Evolutionary conservation across 176 grass and related monocot species (phyloP).

Genomic region (Lolium rigidum): DNA sequence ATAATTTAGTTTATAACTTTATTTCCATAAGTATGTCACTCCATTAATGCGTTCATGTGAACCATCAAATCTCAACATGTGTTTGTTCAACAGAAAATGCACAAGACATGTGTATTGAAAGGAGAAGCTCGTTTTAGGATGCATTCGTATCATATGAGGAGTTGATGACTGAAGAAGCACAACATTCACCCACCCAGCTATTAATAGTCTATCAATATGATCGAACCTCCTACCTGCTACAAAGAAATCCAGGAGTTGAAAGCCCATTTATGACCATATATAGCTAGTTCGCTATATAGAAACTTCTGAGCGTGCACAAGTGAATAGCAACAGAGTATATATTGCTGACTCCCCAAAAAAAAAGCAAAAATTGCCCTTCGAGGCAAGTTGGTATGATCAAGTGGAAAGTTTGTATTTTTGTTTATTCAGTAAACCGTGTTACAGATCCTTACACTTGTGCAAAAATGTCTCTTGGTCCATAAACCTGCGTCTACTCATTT

Average conservation of each 20-base stretch:
- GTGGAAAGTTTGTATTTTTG: not conserved
- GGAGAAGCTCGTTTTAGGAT: not conserved
- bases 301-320: not conserved
- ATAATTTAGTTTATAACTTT: not conserved
- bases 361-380: not conserved
- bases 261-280: constrained; percentile 12
- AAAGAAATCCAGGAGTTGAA: not conserved
- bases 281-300: not conserved
- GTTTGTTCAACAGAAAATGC: constrained; percentile 24
- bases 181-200: constrained; percentile 14
- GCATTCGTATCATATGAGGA: not conserved
- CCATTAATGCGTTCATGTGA: constrained; percentile 8
- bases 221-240: not conserved
- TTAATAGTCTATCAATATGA: constrained; percentile 13
- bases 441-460: not conserved
- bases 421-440: not conserved
- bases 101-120: constrained; percentile 15
- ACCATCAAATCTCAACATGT: constrained; percentile 6
- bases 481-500: not conserved
- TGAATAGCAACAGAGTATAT: not conserved
- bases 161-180: not conserved
- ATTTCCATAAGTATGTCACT: not conserved
- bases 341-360: not conserved
- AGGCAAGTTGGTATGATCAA: not conserved
- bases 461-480: not conserved